Evolutionary conservation across 73 alveolate genomes (phyloP).

Genomic region (Paramecium biaurelia): DNA sequence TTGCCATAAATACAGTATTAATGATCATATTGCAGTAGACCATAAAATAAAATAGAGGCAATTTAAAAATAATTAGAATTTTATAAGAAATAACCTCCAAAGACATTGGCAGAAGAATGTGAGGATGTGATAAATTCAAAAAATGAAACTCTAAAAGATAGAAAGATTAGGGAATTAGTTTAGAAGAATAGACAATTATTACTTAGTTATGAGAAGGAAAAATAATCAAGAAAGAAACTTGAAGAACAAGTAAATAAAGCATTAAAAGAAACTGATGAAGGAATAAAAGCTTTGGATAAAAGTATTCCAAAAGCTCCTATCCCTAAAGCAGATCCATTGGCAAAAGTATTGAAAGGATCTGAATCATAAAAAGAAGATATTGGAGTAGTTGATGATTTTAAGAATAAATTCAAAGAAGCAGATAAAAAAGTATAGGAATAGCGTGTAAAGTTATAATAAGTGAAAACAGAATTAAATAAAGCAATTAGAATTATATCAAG

Average conservation of each 20-base stretch:
- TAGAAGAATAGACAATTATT: conserved; percentile 37
- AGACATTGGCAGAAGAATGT: conserved; percentile 28
- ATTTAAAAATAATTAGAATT: conserved; percentile 35
- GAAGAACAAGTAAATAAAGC: conserved; percentile 54
- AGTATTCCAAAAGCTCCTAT: neutral
- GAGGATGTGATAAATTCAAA: conserved; percentile 61
- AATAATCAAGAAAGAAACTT: conserved; percentile 9
- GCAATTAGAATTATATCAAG: conserved; percentile 57
- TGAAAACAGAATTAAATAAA: conserved; percentile 59
- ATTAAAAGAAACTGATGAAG: conserved; percentile 50
- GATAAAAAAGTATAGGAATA: conserved; percentile 58
- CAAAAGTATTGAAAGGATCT: conserved; percentile 32
- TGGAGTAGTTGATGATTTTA: conserved; percentile 48
- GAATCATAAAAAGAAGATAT: conserved; percentile 3
- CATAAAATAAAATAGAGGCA: conserved; percentile 24
- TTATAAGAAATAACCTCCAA: conserved; percentile 9
- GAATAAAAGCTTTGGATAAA: conserved; percentile 6
- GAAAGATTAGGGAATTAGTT: conserved; percentile 45
- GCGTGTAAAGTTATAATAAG: conserved; percentile 24
- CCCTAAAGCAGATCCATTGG: conserved; percentile 24
- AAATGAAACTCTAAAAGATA: conserved; percentile 58
- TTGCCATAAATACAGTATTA: conserved; percentile 11
- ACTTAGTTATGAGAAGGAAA: conserved; percentile 50
- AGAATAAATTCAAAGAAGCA: conserved; percentile 52
- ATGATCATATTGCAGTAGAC: neutral